These are phyloP conservation scores for Populus simonii DNA, from an alignment of 345 rosid genomes.

Conservation along the genomic window DNA sequence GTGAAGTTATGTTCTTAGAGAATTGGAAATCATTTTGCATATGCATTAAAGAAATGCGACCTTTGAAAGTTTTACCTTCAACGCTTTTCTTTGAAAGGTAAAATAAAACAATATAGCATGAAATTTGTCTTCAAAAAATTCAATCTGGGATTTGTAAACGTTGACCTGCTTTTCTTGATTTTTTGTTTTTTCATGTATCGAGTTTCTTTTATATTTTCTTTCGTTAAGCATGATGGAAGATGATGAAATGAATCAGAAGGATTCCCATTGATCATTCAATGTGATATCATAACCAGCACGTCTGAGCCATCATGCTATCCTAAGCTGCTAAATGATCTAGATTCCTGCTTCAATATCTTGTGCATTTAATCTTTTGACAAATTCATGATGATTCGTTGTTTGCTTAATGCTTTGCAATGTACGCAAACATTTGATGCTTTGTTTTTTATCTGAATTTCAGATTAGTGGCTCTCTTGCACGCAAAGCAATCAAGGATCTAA, in stretches of 20 bases:
- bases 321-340: neutral
- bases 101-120: neutral
- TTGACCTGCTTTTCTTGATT: neutral
- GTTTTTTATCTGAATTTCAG: conserved; percentile 14
- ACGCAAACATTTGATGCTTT: neutral
- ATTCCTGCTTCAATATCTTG: neutral
- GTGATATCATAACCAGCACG: conserved; percentile 8
- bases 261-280: conserved; percentile 11
- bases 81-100: too few species aligned
- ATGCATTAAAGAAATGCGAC: neutral
- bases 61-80: neutral
- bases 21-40: too few species aligned
- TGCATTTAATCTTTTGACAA: neutral
- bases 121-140: neutral
- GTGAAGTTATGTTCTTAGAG: neutral
- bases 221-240: neutral
- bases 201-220: neutral
- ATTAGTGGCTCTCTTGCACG: conserved; percentile 61
- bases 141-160: too few species aligned
- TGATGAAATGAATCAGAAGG: conserved; percentile 12
- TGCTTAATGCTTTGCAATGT: neutral
- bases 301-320: conserved; percentile 8
- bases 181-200: neutral
- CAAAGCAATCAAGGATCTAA: conserved; percentile 63
- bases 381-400: neutral